A percentile compares a stretch with the other conserved stretches of the same genome.
phyloP scores from a whole-genome alignment of 2,329 filamentous ascomycete species.

The Calonectria pteridis region DNA sequence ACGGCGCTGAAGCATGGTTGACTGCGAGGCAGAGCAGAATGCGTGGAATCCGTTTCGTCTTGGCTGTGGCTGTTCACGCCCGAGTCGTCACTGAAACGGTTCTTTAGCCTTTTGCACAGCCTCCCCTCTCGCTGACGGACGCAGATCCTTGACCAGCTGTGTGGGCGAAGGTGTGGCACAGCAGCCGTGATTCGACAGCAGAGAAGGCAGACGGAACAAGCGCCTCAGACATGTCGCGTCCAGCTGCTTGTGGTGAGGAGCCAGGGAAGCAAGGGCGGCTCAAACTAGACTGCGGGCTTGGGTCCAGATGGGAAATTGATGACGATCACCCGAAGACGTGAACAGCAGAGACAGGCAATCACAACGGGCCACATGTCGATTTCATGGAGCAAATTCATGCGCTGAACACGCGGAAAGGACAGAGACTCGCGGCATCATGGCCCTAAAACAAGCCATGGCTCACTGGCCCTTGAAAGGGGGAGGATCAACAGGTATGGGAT shows the following conservation, averaged over 20 bases:
- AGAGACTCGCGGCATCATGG: not conserved
- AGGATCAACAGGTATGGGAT: not conserved
- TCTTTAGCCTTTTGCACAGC: conserved; percentile 26
- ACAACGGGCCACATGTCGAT: conserved; percentile 17
- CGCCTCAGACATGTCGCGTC: not conserved
- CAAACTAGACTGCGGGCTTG: not conserved
- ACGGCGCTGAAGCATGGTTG: conserved; percentile 6
- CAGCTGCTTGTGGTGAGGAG: conserved; percentile 16
- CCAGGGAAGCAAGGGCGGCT: conserved; percentile 19
- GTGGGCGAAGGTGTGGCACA: conserved; percentile 40
- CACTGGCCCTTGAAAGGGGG: not conserved
- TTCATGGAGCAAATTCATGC: conserved; percentile 8
- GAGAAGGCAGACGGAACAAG: not conserved
- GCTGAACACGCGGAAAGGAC: conserved; percentile 7
- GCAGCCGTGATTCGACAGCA: conserved; percentile 27
- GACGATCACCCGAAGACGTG: conserved; percentile 13
- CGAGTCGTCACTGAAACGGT: conserved; percentile 40
- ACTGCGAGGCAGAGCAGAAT: conserved; percentile 6
- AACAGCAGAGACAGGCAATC: conserved; percentile 19
- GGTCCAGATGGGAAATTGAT: conserved; percentile 23
- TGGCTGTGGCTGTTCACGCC: conserved; percentile 37
- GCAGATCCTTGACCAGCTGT: conserved; percentile 21
- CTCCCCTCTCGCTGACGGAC: conserved; percentile 11
- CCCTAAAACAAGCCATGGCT: not conserved
- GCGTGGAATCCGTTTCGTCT: conserved; percentile 29